A percentile compares a stretch with the other conserved stretches of the same genome.
phyloP scores from a whole-genome alignment of 495 filamentous ascomycete genomes.

The Penicillium ucsense region DNA sequence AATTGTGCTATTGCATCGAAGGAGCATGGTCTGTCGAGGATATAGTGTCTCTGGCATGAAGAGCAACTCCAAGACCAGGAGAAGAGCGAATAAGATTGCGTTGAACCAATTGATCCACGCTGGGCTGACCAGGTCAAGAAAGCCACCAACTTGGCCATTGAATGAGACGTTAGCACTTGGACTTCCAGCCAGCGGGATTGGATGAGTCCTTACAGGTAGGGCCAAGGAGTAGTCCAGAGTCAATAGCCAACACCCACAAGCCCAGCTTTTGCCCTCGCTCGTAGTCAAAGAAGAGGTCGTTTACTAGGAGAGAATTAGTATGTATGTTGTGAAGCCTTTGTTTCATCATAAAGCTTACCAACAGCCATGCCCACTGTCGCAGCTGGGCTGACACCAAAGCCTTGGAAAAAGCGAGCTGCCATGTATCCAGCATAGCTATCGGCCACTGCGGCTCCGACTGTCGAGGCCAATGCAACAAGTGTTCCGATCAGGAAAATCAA shows the following conservation, averaged over 20 bases:
- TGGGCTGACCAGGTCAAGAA: constrained; percentile 40
- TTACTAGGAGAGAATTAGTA: constrained; percentile 11
- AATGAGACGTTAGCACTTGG: not conserved
- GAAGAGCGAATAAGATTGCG: constrained; percentile 44
- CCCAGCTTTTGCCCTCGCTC: constrained; percentile 53
- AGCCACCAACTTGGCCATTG: constrained; percentile 39
- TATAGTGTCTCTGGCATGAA: constrained; percentile 55
- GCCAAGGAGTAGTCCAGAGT: constrained; percentile 46
- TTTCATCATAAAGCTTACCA: constrained; percentile 16
- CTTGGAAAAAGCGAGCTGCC: constrained; percentile 53
- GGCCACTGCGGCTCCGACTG: constrained; percentile 41
- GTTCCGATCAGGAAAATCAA: constrained; percentile 47
- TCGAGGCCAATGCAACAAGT: constrained; percentile 41
- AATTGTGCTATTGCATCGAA: not conserved
- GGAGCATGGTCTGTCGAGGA: constrained; percentile 34
- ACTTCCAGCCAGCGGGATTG: not conserved
- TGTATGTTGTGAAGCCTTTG: not conserved
- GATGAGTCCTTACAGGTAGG: constrained; percentile 25
- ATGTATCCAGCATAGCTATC: constrained; percentile 43
- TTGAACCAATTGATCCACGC: constrained; percentile 52
- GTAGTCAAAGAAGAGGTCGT: constrained; percentile 49
- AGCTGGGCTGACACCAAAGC: constrained; percentile 49
- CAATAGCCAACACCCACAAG: constrained; percentile 51
- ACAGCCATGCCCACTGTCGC: constrained; percentile 52
- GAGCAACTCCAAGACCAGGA: constrained; percentile 41